Percentiles rank a stretch among this genome's conserved stretches.
phyloP scores from a whole-genome alignment of 352 stramenopile species.

The Globisporangium orthogonon region DNA sequence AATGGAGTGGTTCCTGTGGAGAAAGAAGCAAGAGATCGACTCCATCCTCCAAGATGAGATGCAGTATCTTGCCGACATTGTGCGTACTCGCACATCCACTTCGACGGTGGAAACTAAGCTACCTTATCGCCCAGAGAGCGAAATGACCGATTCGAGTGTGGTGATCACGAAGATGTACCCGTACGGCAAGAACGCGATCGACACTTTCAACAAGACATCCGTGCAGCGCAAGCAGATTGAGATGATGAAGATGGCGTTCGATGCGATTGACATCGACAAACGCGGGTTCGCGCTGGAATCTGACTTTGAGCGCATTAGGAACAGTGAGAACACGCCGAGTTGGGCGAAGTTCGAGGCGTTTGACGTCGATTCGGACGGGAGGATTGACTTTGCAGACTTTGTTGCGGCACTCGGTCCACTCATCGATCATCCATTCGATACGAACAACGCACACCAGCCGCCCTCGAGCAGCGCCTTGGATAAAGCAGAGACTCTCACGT shows the following conservation, averaged over 20 bases:
- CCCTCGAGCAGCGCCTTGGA: not conserved
- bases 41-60: conserved; percentile 54
- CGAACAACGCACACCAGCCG: not conserved
- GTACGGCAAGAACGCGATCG: conserved; percentile 45
- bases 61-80: conserved; percentile 36
- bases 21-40: conserved; percentile 66
- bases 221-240: conserved; percentile 37
- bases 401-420: conserved; percentile 43
- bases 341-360: conserved; percentile 47
- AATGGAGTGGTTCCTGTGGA: conserved; percentile 77
- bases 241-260: conserved; percentile 40
- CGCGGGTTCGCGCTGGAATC: conserved; percentile 26
- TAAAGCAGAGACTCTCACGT: conserved; percentile 8
- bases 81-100: conserved; percentile 4
- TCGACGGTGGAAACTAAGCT: not conserved
- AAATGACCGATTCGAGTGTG: not conserved
- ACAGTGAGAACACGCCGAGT: conserved; percentile 11
- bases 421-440: conserved; percentile 47
- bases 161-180: conserved; percentile 47
- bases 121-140: not conserved
- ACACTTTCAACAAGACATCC: conserved; percentile 39
- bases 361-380: conserved; percentile 41
- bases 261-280: conserved; percentile 27
- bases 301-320: conserved; percentile 19
- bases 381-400: conserved; percentile 49